Conservation (phyloP, 192 early-diverging fungal genomes). For the Obelidium mucronatum region DNA sequence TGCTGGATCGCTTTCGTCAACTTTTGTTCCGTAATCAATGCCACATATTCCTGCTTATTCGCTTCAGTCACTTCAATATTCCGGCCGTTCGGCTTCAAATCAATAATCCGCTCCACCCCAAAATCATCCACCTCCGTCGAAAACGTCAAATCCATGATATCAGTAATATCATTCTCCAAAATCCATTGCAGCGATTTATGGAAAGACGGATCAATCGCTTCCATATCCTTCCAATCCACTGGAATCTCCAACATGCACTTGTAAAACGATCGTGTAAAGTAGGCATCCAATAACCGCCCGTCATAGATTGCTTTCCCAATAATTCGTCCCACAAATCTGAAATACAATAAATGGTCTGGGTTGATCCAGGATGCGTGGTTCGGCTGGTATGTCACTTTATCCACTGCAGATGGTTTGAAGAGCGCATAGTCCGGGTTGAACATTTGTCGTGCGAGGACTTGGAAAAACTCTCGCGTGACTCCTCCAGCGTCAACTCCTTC, state of each 20-base stretch:
- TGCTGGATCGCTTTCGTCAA: conserved; percentile 91
- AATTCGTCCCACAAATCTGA: conserved; percentile 97
- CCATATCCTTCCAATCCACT: conserved; percentile 97
- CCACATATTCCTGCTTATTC: conserved; percentile 97
- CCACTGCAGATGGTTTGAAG: conserved; percentile 94
- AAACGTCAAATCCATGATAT: conserved; percentile 94
- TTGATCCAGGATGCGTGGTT: conserved; percentile 92
- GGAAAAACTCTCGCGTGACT: conserved; percentile 98
- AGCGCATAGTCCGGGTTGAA: conserved; percentile 99
- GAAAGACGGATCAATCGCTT: conserved; percentile 96
- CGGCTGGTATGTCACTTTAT: conserved; percentile 97
- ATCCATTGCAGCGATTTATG: conserved; percentile 99
- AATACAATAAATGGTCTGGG: conserved; percentile 92
- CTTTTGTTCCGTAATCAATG: conserved; percentile 90
- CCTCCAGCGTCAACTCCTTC: conserved; percentile 99
- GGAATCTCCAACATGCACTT: conserved; percentile 92
- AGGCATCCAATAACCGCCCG: conserved; percentile 90
- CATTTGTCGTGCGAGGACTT: conserved; percentile 95
- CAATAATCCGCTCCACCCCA: conserved; percentile 83
- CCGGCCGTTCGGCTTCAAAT: conserved; percentile 86
- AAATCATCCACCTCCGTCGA: conserved; percentile 94
- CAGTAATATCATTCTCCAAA: conserved; percentile 94
- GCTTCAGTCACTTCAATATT: conserved; percentile 92
- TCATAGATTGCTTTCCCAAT: conserved; percentile 99
- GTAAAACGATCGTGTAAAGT: conserved; percentile 99